Conservation (phyloP, 768 basidiomycete species). For the Leucosporidium scottii region DNA sequence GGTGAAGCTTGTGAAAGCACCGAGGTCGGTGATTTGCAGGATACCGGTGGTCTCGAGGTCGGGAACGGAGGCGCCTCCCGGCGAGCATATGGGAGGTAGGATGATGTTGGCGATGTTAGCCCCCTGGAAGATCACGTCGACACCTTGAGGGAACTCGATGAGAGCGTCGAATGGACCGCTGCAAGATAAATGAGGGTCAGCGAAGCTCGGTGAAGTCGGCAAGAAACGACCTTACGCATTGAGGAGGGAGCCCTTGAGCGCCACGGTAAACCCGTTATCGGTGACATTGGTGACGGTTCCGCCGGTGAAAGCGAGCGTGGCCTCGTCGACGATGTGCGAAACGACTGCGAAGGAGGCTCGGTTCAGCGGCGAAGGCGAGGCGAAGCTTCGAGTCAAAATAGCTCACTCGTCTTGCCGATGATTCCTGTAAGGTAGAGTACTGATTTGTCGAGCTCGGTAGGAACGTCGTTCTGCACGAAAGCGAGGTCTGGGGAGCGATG, state of each 20-base stretch:
- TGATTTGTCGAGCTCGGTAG: slow-evolving; percentile 58
- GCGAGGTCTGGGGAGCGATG: slow-evolving; percentile 43
- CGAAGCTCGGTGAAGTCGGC: too few relatives aligned
- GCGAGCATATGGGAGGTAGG: slow-evolving; percentile 60
- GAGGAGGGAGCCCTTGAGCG: slow-evolving; percentile 42
- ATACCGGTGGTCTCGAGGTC: slow-evolving; percentile 53
- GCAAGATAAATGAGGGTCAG: not conserved
- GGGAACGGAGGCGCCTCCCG: slow-evolving; percentile 61
- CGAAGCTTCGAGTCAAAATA: not conserved
- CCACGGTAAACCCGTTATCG: slow-evolving; percentile 58
- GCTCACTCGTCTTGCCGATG: slow-evolving; percentile 53
- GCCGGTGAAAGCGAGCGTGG: slow-evolving; percentile 51
- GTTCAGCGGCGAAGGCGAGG: slow-evolving; percentile 45
- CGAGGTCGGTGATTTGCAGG: slow-evolving; percentile 54
- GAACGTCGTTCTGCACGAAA: slow-evolving; percentile 55
- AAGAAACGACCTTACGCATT: slow-evolving; percentile 14
- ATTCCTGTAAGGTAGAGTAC: slow-evolving; percentile 62
- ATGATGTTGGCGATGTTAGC: slow-evolving; percentile 58
- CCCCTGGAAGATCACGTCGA: slow-evolving; percentile 62
- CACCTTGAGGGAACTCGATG: slow-evolving; percentile 52
- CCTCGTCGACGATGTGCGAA: slow-evolving; percentile 50
- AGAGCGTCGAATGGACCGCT: slow-evolving; percentile 20
- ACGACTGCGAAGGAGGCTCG: slow-evolving; percentile 4
- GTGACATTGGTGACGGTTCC: slow-evolving; percentile 57
- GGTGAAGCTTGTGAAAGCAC: slow-evolving; percentile 53